A percentile compares a stretch with the other conserved stretches of the same genome.
These are phyloP conservation scores for Thymus mandschuricus DNA, from an alignment of 257 asterid genomes.

Conservation along the genomic window DNA sequence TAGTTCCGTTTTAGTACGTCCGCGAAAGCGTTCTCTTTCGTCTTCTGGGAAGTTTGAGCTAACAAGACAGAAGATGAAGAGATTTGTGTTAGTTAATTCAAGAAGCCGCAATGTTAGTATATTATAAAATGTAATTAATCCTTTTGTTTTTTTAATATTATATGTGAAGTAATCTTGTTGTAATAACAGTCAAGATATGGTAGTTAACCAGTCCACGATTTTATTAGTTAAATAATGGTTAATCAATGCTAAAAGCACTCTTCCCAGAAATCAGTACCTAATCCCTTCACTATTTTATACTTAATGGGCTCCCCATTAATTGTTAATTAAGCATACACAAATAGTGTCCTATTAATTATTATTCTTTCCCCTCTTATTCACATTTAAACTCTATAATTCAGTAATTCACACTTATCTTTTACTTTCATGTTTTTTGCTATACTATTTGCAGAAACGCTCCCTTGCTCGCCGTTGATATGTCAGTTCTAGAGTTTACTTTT, in stretches of 20 bases:
- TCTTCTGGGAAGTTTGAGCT: too few relatives aligned
- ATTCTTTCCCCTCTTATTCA: not conserved
- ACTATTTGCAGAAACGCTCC: too few relatives aligned
- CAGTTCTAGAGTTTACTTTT: too few relatives aligned
- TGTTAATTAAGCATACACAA: not conserved
- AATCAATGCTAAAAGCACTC: conserved; percentile 19
- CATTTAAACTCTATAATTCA: not conserved
- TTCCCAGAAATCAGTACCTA: conserved; percentile 6
- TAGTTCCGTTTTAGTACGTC: too few relatives aligned
- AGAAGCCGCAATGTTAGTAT: not conserved
- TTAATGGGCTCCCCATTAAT: not conserved
- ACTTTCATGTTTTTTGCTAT: not conserved
- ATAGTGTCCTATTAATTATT: not conserved
- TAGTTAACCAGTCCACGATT: conserved; percentile 45
- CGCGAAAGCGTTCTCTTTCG: too few relatives aligned
- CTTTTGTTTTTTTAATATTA: not conserved
- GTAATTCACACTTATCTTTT: not conserved
- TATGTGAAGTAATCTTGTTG: not conserved
- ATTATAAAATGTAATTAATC: not conserved
- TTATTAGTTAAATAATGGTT: conserved; percentile 19
- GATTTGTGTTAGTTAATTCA: too few relatives aligned
- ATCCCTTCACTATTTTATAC: not conserved
- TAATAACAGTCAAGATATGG: conserved; percentile 41
- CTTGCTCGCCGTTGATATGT: too few relatives aligned
- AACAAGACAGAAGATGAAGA: not conserved